phyloP scores from a whole-genome alignment of 176 grass and related monocot genomes.

The Juncus effusus region DNA sequence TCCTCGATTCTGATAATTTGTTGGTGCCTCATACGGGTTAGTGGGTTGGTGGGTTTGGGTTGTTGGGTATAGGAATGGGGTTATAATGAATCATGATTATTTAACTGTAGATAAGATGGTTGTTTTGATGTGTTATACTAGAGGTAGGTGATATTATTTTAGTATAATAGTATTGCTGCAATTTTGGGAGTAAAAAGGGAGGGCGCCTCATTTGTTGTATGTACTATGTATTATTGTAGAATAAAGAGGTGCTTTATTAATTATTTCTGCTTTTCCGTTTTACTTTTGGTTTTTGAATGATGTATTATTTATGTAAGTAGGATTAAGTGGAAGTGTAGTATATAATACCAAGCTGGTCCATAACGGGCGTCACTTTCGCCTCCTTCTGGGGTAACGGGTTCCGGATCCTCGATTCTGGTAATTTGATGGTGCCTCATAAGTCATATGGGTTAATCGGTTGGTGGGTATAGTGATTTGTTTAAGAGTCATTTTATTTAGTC shows the following conservation, averaged over 20 bases:
- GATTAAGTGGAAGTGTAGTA: too few species aligned
- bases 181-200: slow-evolving; percentile 15
- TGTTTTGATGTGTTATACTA: background rate
- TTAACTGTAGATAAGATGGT: slow-evolving; percentile 24
- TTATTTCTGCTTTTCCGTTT: too few species aligned
- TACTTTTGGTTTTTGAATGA: background rate
- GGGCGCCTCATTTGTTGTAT: background rate
- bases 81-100: background rate
- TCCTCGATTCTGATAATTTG: slow-evolving; percentile 34
- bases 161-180: slow-evolving; percentile 5
- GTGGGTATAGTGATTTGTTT: background rate
- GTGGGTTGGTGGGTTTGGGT: background rate
- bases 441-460: background rate
- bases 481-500: too few species aligned
- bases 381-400: slow-evolving; percentile 76
- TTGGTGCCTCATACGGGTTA: slow-evolving; percentile 20
- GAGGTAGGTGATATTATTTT: background rate
- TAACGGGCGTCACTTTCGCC: slow-evolving; percentile 78
- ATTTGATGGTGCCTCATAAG: slow-evolving; percentile 14
- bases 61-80: too few species aligned
- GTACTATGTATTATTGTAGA: too few species aligned
- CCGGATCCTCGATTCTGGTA: slow-evolving; percentile 42
- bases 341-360: slow-evolving; percentile 24
- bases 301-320: background rate
- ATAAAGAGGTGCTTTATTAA: too few species aligned